phyloP scores from a whole-genome alignment of 2,329 filamentous ascomycete genomes.

The Nemania diffusa region DNA sequence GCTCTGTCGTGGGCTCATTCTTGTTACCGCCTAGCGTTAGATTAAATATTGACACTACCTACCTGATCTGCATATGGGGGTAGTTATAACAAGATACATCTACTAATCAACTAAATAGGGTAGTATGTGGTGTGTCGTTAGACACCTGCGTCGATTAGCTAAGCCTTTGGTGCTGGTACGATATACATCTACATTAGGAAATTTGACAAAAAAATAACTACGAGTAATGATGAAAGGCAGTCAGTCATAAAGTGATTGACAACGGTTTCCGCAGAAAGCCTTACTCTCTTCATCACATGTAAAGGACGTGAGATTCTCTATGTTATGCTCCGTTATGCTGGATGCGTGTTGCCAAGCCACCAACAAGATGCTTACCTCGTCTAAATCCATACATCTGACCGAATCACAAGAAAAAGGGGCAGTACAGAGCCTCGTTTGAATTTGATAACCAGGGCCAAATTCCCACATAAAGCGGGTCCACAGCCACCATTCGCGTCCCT shows the following conservation, averaged over 20 bases:
- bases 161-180: too few relatives aligned
- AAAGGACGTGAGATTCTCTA: constrained; percentile 24
- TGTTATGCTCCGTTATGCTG: constrained; percentile 13
- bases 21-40: not conserved
- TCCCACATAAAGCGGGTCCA: not conserved
- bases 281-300: constrained; percentile 16
- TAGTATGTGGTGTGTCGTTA: not conserved
- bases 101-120: not conserved
- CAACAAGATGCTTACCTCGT: constrained; percentile 14
- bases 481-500: constrained; percentile 6
- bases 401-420: constrained; percentile 3
- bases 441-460: not conserved
- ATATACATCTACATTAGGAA: too few relatives aligned
- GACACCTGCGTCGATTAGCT: too few relatives aligned
- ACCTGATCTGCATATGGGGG: not conserved
- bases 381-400: constrained; percentile 18
- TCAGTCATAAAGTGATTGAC: too few relatives aligned
- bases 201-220: too few relatives aligned
- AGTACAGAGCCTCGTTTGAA: constrained; percentile 8
- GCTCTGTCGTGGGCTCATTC: not conserved
- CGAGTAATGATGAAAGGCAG: too few relatives aligned
- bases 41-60: too few relatives aligned
- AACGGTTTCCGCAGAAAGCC: not conserved
- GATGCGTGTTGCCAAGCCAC: constrained; percentile 8
- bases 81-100: not conserved